phyloP scores from a whole-genome alignment of 169 alveolate species.

The Plasmodium cynomolgi region DNA sequence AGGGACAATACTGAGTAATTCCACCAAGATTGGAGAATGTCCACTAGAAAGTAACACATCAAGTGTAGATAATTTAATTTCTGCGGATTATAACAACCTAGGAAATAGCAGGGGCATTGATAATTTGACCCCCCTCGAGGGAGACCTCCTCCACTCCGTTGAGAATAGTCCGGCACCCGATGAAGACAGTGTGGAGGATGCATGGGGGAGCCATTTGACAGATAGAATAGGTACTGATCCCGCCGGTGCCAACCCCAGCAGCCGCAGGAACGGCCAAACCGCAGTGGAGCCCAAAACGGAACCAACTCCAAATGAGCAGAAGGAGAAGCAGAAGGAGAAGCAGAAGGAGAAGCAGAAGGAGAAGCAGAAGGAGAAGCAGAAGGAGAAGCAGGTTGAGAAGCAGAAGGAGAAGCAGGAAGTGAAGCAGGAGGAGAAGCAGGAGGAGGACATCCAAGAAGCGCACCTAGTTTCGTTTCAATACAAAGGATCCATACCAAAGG shows the following conservation, averaged over 20 bases:
- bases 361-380: background rate
- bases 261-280: background rate
- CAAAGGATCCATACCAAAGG: conserved; percentile 60
- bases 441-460: background rate
- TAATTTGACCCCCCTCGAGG: background rate
- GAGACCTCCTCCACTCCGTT: background rate
- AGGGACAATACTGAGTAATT: conserved; percentile 13
- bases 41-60: conserved; percentile 36
- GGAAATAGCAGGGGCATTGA: background rate
- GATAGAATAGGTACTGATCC: background rate
- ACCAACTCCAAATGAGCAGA: background rate
- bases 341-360: background rate
- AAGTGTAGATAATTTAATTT: conserved; percentile 12
- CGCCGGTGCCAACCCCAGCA: background rate
- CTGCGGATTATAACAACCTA: conserved; percentile 5
- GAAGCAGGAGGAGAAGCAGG: background rate
- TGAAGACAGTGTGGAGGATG: background rate
- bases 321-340: background rate
- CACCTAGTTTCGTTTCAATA: conserved; percentile 44
- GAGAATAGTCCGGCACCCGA: background rate
- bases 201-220: background rate
- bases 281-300: background rate
- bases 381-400: too few relatives aligned
- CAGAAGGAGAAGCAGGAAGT: background rate
- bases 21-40: conserved; percentile 26